These are phyloP conservation scores for Sugiyamaella floridensis DNA, from an alignment of 805 yeast species.

Conservation along the genomic window DNA sequence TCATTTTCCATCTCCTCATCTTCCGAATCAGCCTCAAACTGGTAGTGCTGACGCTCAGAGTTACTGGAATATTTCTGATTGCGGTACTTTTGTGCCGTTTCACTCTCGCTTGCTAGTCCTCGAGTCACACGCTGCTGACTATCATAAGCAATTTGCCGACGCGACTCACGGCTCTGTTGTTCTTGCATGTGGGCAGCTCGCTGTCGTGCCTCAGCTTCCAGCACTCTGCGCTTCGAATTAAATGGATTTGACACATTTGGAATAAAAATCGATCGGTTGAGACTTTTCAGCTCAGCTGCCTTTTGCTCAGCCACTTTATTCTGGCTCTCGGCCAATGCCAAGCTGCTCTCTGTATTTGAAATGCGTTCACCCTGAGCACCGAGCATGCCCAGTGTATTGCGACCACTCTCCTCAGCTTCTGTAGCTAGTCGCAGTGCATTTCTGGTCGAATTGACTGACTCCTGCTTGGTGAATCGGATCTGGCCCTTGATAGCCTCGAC, in stretches of 20 bases:
- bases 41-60: conserved; percentile 57
- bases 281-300: conserved; percentile 68
- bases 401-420: conserved; percentile 66
- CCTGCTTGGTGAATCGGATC: conserved; percentile 76
- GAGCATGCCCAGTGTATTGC: conserved; percentile 81
- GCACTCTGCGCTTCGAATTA: conserved; percentile 67
- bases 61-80: conserved; percentile 10
- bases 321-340: conserved; percentile 74
- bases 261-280: conserved; percentile 74
- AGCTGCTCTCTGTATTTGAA: conserved; percentile 68
- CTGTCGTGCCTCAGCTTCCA: conserved; percentile 65
- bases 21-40: conserved; percentile 84
- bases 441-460: conserved; percentile 76
- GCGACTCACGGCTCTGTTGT: conserved; percentile 53
- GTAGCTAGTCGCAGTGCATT: conserved; percentile 68
- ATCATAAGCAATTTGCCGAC: conserved; percentile 50
- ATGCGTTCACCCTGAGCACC: conserved; percentile 91
- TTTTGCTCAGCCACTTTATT: conserved; percentile 75
- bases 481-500: conserved; percentile 81
- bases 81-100: conserved; percentile 28
- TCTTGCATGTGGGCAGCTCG: conserved; percentile 56
- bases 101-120: conserved; percentile 36
- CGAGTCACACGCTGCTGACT: conserved; percentile 63
- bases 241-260: conserved; percentile 83
- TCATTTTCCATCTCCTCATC: conserved; percentile 91